These are phyloP conservation scores for Ceratocystis harringtonii DNA, from an alignment of 2,329 filamentous ascomycete genomes.

Conservation along the genomic window DNA sequence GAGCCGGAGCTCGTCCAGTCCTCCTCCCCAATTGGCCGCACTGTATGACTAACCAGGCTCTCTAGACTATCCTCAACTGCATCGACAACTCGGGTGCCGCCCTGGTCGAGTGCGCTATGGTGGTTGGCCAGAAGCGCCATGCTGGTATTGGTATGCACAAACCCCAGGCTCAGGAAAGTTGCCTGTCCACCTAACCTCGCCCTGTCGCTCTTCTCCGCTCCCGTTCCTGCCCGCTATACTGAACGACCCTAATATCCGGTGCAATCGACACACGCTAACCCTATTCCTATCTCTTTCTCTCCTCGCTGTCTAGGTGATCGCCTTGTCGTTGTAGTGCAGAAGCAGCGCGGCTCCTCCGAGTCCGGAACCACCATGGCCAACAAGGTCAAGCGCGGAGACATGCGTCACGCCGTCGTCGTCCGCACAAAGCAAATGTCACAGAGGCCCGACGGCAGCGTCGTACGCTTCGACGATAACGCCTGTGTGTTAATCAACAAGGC, in stretches of 20 bases:
- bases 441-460: slow-evolving; percentile 72
- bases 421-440: slow-evolving; percentile 79
- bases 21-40: neutral
- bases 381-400: slow-evolving; percentile 93
- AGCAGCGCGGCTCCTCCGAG: slow-evolving; percentile 57
- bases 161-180: neutral
- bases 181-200: slow-evolving; percentile 9
- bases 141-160: slow-evolving; percentile 62
- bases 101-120: slow-evolving; percentile 88
- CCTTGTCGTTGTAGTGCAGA: slow-evolving; percentile 95
- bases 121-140: slow-evolving; percentile 76
- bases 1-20: neutral
- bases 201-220: neutral
- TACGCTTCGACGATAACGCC: slow-evolving; percentile 94
- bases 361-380: slow-evolving; percentile 61
- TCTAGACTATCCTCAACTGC: slow-evolving; percentile 89
- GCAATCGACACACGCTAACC: neutral
- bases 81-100: slow-evolving; percentile 99
- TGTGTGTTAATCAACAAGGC: slow-evolving; percentile 95
- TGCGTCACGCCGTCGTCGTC: slow-evolving; percentile 89
- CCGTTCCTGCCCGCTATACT: neutral
- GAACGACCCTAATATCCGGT: neutral
- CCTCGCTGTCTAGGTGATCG: slow-evolving; percentile 56
- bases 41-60: neutral
- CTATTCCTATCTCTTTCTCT: neutral